Evolutionary conservation across 148 eudicot species (phyloP), one percentile per base, ranked within the genome.

Genomic region (Silene conica): DNA sequence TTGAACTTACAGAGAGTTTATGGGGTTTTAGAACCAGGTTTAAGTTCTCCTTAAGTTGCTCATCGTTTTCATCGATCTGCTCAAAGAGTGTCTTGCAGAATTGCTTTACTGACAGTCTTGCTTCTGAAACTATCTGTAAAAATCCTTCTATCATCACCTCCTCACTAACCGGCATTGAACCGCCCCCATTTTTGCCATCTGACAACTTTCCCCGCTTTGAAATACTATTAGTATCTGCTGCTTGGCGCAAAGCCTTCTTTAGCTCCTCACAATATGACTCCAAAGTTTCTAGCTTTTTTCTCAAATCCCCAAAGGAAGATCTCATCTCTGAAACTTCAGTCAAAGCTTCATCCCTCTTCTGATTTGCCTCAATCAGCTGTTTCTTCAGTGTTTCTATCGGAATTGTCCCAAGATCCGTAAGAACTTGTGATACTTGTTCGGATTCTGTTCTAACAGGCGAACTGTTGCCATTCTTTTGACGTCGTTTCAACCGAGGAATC

Each of bases 61-160:
- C 82, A 73, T 92, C 93, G 2, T 81, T 78, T 67, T 95, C 90
- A 28, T 87, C 96, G 13, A 92, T 80, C 65, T 90, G 94, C 19
- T 72, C 75, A 1, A 83, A 72, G 22, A 95, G 85, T n/a, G 80
- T 84, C 71, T 86, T 95, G 83, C 97, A 92, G 83, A 95, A 92
- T 7, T 90, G 93, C 77, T 85, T 95, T 1, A 92, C 93, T 3
- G 97, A 92, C 70, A 84, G 50, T 77, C 99, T 87, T 63, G 97
- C 84, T 71, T 95, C 97, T 12, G 94, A 86, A 43, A 92, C 96
- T 25, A 92, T 84, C 73, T 95, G 99, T 87, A 95, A 63, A 78
- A 95, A 92, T 6, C 99, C 99, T 82, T 95, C 99, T 11, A 85
- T 81, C 96, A 90, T 92, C 22, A 79, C 96, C 75, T 92, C 90